These are phyloP conservation scores for Clonostachys byssicola DNA, from an alignment of 2,329 filamentous ascomycete species.

Conservation along the genomic window DNA sequence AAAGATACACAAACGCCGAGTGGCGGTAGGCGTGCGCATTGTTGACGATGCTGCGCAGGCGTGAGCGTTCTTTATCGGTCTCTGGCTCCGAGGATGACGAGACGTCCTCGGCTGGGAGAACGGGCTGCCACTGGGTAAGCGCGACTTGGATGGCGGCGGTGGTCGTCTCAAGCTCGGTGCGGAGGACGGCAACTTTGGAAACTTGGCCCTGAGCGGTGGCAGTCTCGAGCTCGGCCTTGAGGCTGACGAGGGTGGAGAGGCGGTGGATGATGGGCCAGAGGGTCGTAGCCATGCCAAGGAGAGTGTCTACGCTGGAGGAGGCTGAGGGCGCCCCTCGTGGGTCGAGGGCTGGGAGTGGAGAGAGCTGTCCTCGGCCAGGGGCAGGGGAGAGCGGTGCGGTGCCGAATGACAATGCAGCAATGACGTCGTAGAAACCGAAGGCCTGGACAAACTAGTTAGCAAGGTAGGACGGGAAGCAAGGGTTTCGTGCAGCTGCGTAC, in stretches of 20 bases:
- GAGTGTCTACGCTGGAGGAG: conserved; percentile 48
- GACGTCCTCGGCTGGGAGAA: conserved; percentile 29
- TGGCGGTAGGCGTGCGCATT: conserved; percentile 59
- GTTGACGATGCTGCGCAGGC: conserved; percentile 50
- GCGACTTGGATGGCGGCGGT: conserved; percentile 51
- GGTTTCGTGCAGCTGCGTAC: conserved; percentile 25
- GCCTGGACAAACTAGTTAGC: conserved; percentile 31
- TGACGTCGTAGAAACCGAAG: conserved; percentile 63
- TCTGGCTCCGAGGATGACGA: neutral
- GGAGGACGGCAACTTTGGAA: conserved; percentile 40
- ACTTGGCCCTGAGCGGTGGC: conserved; percentile 34
- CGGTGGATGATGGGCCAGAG: conserved; percentile 62
- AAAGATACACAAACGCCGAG: conserved; percentile 53
- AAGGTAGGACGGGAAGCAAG: neutral
- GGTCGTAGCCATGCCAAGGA: conserved; percentile 58
- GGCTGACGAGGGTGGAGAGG: conserved; percentile 47
- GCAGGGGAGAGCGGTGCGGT: conserved; percentile 50
- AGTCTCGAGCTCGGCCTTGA: conserved; percentile 46
- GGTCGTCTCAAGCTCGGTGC: conserved; percentile 44
- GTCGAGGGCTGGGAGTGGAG: conserved; percentile 41
- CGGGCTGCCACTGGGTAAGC: conserved; percentile 51
- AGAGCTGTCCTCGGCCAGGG: conserved; percentile 38
- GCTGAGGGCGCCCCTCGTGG: conserved; percentile 38
- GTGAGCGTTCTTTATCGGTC: conserved; percentile 10
- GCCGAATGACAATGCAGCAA: conserved; percentile 57